phyloP scores from a whole-genome alignment of 257 asterid species.

The Plantago elongata region DNA sequence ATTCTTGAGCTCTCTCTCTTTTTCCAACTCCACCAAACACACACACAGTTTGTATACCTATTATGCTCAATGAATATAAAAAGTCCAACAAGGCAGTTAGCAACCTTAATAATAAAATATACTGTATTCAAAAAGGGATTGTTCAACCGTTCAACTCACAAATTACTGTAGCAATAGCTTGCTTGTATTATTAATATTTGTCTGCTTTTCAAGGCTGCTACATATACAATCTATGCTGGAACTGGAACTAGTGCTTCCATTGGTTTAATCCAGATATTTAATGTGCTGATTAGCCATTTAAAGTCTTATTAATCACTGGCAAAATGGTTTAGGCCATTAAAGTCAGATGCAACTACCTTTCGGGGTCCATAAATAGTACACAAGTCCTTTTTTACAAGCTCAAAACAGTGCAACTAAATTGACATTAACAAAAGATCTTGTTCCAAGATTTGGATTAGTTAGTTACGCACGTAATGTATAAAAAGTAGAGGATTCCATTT shows the following conservation, averaged over 20 bases:
- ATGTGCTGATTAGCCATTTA: neutral
- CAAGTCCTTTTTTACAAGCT: neutral
- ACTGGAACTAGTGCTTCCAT: too few relatives aligned
- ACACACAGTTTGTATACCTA: slow-evolving; percentile 2
- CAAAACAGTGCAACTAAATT: neutral
- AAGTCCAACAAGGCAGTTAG: neutral
- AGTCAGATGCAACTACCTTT: slow-evolving; percentile 13
- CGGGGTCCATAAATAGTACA: neutral
- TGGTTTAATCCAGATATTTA: neutral
- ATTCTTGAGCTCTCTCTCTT: slow-evolving; percentile 27
- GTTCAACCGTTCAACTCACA: slow-evolving; percentile 19
- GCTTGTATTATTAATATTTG: neutral
- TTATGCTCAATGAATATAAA: neutral
- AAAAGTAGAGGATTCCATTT: neutral
- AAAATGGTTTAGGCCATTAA: neutral
- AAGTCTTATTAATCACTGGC: neutral
- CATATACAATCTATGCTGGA: too few relatives aligned
- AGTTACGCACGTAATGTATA: neutral
- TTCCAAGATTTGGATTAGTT: neutral
- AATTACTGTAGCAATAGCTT: slow-evolving; percentile 12
- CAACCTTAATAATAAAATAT: too few relatives aligned
- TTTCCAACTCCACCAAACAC: slow-evolving; percentile 18
- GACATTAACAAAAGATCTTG: neutral
- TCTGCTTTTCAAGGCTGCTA: slow-evolving; percentile 23
- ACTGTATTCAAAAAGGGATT: slow-evolving; percentile 3